phyloP scores from a whole-genome alignment of 1,139 yeast species.

The Chernovozyma sophiae-reginae region DNA sequence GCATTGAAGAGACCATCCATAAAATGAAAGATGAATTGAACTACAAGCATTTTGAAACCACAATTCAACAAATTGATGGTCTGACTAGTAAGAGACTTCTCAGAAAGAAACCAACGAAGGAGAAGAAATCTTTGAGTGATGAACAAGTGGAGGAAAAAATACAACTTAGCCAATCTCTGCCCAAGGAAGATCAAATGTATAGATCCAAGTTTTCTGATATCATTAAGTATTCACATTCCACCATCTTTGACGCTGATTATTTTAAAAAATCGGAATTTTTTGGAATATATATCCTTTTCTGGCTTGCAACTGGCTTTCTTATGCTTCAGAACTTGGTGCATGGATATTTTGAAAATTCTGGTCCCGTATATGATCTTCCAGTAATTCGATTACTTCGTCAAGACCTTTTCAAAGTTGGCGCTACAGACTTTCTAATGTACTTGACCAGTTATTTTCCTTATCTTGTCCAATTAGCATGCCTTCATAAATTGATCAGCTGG shows the following conservation, averaged over 20 bases:
- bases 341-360: constrained; percentile 25
- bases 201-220: constrained; percentile 43
- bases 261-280: constrained; percentile 46
- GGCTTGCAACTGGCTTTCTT: constrained; percentile 60
- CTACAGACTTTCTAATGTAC: constrained; percentile 72
- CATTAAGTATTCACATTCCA: constrained; percentile 33
- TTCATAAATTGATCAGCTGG: constrained; percentile 51
- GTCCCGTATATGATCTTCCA: constrained; percentile 40
- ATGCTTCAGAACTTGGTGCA: constrained; percentile 48
- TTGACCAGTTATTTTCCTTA: constrained; percentile 54
- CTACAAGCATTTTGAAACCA: not conserved
- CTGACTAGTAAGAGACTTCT: not conserved
- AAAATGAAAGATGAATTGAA: not conserved
- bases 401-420: constrained; percentile 59
- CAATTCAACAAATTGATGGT: not conserved
- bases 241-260: constrained; percentile 46
- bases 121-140: not conserved
- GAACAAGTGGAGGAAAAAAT: not conserved
- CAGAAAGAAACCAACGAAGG: not conserved
- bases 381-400: constrained; percentile 47
- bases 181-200: not conserved
- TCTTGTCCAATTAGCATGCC: constrained; percentile 50
- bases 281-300: constrained; percentile 64
- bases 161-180: not conserved
- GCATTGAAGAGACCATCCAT: not conserved